A percentile compares a stretch with the other conserved stretches of the same genome.
phyloP scores from a whole-genome alignment of 2,329 filamentous ascomycete genomes.

The Fusarium brevicatenulatum region DNA sequence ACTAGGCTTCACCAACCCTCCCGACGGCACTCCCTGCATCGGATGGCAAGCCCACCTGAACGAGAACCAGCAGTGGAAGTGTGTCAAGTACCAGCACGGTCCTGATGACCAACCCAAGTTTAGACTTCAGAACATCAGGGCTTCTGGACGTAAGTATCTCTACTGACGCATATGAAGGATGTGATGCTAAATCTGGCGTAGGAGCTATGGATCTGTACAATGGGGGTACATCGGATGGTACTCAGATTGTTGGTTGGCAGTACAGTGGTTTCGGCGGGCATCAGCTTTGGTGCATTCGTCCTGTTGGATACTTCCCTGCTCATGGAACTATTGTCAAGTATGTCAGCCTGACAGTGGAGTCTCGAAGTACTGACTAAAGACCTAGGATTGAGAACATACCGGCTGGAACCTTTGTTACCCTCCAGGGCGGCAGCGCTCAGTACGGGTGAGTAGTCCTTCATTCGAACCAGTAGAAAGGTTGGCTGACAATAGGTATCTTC shows the following conservation, averaged over 20 bases:
- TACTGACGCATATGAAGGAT: fast-evolving
- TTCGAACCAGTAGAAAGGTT: fast-evolving
- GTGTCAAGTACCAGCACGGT: not conserved
- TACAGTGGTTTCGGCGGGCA: not conserved
- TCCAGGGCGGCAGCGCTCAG: not conserved
- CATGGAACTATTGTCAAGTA: not conserved
- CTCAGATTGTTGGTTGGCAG: not conserved
- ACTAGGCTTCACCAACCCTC: not conserved
- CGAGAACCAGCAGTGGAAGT: not conserved
- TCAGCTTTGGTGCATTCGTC: not conserved
- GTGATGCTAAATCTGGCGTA: fast-evolving
- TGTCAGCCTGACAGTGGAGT: fast-evolving
- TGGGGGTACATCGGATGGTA: not conserved
- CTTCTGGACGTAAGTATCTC: not conserved
- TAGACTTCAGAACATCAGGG: not conserved
- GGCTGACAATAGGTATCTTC: fast-evolving
- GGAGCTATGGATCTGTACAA: not conserved
- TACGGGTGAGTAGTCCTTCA: not conserved
- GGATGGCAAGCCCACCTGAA: not conserved
- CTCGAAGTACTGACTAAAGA: fast-evolving
- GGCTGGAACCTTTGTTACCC: not conserved
- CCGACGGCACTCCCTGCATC: not conserved
- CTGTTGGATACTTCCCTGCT: not conserved
- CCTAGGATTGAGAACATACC: not conserved
- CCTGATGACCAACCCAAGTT: not conserved